These are phyloP conservation scores for Reticulascus tulasneorum DNA, from an alignment of 2,329 filamentous ascomycete genomes.

Conservation along the genomic window DNA sequence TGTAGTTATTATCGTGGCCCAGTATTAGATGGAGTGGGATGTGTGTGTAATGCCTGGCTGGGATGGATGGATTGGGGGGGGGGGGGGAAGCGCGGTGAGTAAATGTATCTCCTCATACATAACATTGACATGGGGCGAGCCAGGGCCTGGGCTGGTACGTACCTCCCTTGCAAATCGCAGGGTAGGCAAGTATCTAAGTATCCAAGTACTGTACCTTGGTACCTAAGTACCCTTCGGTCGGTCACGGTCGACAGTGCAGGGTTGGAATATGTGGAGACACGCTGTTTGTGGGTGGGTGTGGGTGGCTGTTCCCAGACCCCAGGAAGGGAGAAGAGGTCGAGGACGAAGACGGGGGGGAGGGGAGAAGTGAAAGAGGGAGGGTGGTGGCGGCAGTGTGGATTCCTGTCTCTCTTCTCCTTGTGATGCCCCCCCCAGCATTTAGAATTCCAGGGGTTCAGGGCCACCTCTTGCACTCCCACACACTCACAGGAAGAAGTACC, in stretches of 20 bases:
- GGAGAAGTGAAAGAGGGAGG: background rate
- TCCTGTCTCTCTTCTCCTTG: constrained; percentile 1
- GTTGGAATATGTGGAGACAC: too few species aligned
- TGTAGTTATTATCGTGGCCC: constrained; percentile 17
- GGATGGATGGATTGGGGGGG: constrained; percentile 1
- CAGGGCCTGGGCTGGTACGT: constrained; percentile 7
- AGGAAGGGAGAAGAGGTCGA: background rate
- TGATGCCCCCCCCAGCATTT: constrained; percentile 1
- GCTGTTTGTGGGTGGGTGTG: too few species aligned
- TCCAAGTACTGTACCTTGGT: too few species aligned
- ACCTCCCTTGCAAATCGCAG: background rate
- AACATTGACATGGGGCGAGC: constrained; percentile 8
- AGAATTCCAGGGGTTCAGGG: constrained; percentile 1
- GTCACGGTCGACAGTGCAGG: too few species aligned
- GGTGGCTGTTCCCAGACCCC: too few species aligned
- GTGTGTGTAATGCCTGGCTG: constrained; percentile 7
- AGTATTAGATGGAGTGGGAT: constrained; percentile 12
- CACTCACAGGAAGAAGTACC: background rate
- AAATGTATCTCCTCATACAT: constrained; percentile 10
- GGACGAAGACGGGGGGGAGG: background rate
- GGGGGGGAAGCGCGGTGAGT: constrained; percentile 14
- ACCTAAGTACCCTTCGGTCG: too few species aligned
- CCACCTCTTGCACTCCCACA: background rate
- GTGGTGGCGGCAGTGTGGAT: constrained; percentile 1
- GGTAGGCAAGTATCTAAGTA: constrained; percentile 5